Percentiles rank a stretch among this genome's conserved stretches.
These are phyloP conservation scores for Penicillium salamii DNA, from an alignment of 495 filamentous ascomycete species.

Conservation along the genomic window DNA sequence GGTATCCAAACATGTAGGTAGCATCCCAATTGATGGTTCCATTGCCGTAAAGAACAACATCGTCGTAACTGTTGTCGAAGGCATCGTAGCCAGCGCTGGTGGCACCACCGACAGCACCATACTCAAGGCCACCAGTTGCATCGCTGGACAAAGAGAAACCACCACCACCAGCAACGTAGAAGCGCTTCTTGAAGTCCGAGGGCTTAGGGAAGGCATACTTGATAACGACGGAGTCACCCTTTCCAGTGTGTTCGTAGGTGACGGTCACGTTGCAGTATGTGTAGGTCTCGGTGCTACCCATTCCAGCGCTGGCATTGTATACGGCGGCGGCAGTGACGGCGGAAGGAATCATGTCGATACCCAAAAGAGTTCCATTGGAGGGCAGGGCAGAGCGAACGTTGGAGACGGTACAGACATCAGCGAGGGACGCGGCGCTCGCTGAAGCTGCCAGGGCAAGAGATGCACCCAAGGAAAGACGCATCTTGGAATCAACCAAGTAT, in stretches of 20 bases:
- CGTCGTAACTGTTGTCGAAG: slow-evolving; percentile 32
- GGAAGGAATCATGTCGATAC: slow-evolving; percentile 29
- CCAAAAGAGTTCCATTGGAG: slow-evolving; percentile 32
- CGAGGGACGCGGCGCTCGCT: slow-evolving; percentile 26
- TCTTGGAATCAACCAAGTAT: slow-evolving; percentile 5
- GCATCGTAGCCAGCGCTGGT: slow-evolving; percentile 40
- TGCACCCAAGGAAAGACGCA: slow-evolving; percentile 23
- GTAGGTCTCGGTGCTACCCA: slow-evolving; percentile 20
- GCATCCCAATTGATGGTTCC: slow-evolving; percentile 45
- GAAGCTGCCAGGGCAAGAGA: slow-evolving; percentile 26
- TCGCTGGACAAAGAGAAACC: slow-evolving; percentile 28
- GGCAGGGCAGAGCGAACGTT: slow-evolving; percentile 30
- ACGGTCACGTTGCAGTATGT: slow-evolving; percentile 38
- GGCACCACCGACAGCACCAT: slow-evolving; percentile 37
- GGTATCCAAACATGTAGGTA: slow-evolving; percentile 44
- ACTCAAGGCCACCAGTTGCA: slow-evolving; percentile 35
- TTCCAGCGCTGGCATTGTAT: slow-evolving; percentile 21
- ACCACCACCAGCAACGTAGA: slow-evolving; percentile 37
- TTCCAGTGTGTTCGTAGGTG: slow-evolving; percentile 34
- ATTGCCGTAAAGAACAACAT: slow-evolving; percentile 35
- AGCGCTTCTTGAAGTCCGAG: slow-evolving; percentile 35
- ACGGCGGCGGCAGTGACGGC: slow-evolving; percentile 24
- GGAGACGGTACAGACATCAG: slow-evolving; percentile 34
- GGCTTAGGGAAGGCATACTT: slow-evolving; percentile 34
- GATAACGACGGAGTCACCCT: slow-evolving; percentile 27